phyloP scores from a whole-genome alignment of 306 rosid species.

The Castanea crenata region DNA sequence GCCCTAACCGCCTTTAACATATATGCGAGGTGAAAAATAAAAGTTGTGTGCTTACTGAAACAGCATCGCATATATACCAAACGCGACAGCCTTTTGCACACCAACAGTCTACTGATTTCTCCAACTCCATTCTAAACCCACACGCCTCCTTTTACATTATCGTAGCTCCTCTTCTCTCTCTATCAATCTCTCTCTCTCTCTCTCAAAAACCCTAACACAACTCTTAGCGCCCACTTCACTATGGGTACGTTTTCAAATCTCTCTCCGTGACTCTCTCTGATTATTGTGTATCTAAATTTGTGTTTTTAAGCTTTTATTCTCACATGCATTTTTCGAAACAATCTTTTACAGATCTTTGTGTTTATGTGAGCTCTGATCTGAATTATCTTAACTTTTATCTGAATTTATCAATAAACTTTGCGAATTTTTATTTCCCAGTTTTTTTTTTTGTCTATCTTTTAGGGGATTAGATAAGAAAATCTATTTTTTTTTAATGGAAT shows the following conservation, averaged over 20 bases:
- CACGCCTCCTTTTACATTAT: too few relatives aligned
- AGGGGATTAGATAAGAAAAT: background rate
- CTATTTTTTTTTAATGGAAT: too few relatives aligned
- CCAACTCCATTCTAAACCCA: too few relatives aligned
- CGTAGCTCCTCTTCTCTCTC: too few relatives aligned
- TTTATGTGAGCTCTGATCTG: background rate
- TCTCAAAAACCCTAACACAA: background rate
- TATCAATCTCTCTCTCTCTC: background rate
- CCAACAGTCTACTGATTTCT: too few relatives aligned
- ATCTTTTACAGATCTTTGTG: slow-evolving; percentile 6
- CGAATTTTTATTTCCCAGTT: background rate
- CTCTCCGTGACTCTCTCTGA: background rate
- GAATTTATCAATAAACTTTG: background rate
- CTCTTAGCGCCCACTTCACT: slow-evolving; percentile 25
- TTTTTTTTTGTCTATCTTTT: background rate
- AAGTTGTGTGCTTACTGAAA: too few relatives aligned
- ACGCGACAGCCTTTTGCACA: too few relatives aligned
- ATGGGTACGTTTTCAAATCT: slow-evolving; percentile 23
- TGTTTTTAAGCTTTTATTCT: background rate
- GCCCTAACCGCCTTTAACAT: too few relatives aligned
- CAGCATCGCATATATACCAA: too few relatives aligned
- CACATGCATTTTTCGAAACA: background rate
- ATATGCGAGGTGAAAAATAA: too few relatives aligned
- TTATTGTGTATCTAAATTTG: background rate
- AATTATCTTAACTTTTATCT: background rate